Evolutionary conservation across 2,329 filamentous ascomycete genomes (phyloP).

Genomic region (Furcasterigmium furcatum): DNA sequence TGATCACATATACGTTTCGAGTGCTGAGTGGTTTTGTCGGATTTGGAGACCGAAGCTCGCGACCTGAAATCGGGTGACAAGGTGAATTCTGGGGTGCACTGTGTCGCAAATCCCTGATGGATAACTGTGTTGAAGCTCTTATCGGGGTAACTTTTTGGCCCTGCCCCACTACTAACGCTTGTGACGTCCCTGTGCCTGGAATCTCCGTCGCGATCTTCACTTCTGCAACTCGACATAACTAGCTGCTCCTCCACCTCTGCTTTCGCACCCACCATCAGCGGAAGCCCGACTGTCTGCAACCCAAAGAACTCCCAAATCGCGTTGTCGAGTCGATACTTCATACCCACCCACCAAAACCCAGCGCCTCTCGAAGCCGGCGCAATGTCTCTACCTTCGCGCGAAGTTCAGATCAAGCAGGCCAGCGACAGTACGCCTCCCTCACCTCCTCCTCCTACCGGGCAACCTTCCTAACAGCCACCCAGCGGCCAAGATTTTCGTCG

Average conservation of each 20-base stretch:
- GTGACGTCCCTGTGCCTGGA: not conserved
- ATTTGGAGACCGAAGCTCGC: too few species aligned
- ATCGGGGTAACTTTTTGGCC: conserved; percentile 1
- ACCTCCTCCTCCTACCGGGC: not conserved
- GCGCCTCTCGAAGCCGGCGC: not conserved
- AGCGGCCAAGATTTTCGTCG: conserved; percentile 72
- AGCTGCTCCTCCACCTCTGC: too few species aligned
- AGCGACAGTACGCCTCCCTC: conserved; percentile 36
- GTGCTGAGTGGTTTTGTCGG: not conserved
- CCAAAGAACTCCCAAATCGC: too few species aligned
- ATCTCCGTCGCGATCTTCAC: conserved; percentile 14
- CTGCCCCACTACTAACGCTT: not conserved
- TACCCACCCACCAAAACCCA: conserved; percentile 8
- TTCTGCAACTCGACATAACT: conserved; percentile 12
- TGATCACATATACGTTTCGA: not conserved
- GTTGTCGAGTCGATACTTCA: too few species aligned
- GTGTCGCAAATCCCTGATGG: too few species aligned
- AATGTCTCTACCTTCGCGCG: conserved; percentile 34
- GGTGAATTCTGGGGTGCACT: too few species aligned
- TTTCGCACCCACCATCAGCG: too few species aligned
- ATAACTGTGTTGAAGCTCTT: conserved; percentile 4
- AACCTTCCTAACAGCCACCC: conserved; percentile 6
- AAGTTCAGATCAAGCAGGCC: conserved; percentile 41
- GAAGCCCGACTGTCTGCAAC: conserved; percentile 13
- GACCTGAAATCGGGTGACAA: too few species aligned